phyloP scores from a whole-genome alignment of 345 rosid species.

The Heritiera littoralis region DNA sequence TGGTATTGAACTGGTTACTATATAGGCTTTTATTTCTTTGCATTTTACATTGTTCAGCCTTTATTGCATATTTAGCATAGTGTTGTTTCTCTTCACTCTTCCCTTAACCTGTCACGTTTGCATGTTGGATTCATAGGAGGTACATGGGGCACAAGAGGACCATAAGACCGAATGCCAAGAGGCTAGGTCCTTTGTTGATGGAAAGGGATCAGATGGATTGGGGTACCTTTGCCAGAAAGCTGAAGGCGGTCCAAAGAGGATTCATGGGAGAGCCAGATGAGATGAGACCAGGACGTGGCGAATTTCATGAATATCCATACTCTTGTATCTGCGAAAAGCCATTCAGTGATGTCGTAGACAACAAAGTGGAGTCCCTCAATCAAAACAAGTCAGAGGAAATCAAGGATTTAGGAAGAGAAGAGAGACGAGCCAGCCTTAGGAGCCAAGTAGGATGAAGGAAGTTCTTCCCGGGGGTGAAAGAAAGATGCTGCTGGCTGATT shows the following conservation, averaged over 20 bases:
- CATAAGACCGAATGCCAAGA: slow-evolving; percentile 88
- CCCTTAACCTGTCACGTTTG: background rate
- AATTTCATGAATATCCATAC: slow-evolving; percentile 84
- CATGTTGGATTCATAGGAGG: slow-evolving; percentile 50
- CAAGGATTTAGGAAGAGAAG: slow-evolving; percentile 26
- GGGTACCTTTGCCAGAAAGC: slow-evolving; percentile 77
- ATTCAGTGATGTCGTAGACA: slow-evolving; percentile 33
- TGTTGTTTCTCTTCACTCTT: background rate
- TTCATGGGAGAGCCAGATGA: slow-evolving; percentile 99
- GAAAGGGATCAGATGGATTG: slow-evolving; percentile 66
- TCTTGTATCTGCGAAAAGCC: slow-evolving; percentile 80
- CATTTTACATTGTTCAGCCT: background rate
- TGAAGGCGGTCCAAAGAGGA: slow-evolving; percentile 84
- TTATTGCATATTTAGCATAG: background rate
- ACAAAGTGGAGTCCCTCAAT: slow-evolving; percentile 20
- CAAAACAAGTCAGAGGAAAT: slow-evolving; percentile 28
- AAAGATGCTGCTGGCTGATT: background rate
- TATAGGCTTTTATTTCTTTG: background rate
- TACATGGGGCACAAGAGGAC: slow-evolving; percentile 94
- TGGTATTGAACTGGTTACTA: no score
- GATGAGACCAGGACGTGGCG: slow-evolving; percentile 80
- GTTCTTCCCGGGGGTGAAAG: background rate
- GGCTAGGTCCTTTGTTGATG: slow-evolving; percentile 74
- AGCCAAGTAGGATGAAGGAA: slow-evolving; percentile 29
- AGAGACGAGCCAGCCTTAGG: slow-evolving; percentile 25